phyloP scores from a whole-genome alignment of 257 asterid species.

The Solanum dulcamara region DNA sequence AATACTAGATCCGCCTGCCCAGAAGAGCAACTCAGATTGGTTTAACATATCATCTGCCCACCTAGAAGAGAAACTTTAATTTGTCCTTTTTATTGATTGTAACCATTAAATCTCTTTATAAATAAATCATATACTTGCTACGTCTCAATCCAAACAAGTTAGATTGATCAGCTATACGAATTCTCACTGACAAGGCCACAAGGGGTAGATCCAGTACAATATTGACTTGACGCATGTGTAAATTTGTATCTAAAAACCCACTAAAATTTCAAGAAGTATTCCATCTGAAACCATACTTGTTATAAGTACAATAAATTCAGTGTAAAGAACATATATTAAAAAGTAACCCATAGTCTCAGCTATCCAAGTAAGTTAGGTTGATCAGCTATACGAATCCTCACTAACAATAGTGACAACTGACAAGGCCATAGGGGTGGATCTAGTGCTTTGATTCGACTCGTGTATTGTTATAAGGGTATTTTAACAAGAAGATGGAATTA shows the following conservation, averaged over 20 bases:
- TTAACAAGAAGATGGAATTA: neutral
- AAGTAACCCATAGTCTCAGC: neutral
- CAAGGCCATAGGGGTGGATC: neutral
- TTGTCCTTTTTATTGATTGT: neutral
- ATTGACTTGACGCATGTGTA: neutral
- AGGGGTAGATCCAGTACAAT: neutral
- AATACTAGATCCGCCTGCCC: neutral
- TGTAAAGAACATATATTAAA: neutral
- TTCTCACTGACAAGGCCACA: neutral
- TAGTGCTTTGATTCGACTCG: neutral
- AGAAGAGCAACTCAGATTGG: too few relatives aligned
- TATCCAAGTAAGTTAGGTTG: neutral
- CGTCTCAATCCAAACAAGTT: neutral
- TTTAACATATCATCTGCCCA: neutral
- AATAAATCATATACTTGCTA: neutral
- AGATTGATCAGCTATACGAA: neutral
- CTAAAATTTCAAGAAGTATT: neutral
- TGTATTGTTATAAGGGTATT: neutral
- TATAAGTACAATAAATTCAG: neutral
- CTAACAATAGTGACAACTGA: neutral
- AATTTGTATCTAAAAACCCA: too few relatives aligned
- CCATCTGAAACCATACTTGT: neutral
- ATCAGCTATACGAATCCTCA: neutral
- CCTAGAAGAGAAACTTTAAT: neutral
- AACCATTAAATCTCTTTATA: neutral